Base-by-base conservation (phyloP, 495 filamentous ascomycete species). In the Penicillium canescens region DNA sequence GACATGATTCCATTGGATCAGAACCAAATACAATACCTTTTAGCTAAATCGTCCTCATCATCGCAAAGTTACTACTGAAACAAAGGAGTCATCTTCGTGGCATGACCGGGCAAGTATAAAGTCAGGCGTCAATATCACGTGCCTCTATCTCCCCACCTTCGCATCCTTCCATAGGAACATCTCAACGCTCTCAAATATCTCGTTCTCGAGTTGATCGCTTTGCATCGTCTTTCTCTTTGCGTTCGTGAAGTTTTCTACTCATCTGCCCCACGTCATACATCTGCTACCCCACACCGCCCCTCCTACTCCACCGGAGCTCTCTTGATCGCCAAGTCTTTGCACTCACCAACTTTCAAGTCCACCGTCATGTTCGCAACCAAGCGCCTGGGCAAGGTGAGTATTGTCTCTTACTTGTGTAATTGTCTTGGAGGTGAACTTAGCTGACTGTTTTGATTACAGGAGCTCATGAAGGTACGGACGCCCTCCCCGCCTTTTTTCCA, bases 311-410 rank as follows among this genome's bases (percentile, higher is more conserved):
- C 49, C 33, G 10, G 49, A 51, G 49, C 49, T 51, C 37, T 37
- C 4, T 18, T 9, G 28, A 31, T 31, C 28, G 28, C 9, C 28
- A 23, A 36, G 13, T 13, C 21, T 43, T 20, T 43, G 2, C 33
- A 18, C 11, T 33, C 6, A 14, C 41, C 24, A 16, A 6, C 34
- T 40, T n/a, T 16, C 49, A 51, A 24, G 4, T 31, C 28, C 7
- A 31, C 28, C 28, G 28, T 31, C 4, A 75, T 76, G 70, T 81
- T 81, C 45, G 76, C 77, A 4, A 61, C 51, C 20, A 78, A 76
- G 63, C 75, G 78, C 16, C 50, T 81, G 53, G 66, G 76, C 66
- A 81, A 79, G 67, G 78, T 79, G 63, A 38, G 53, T 36, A 10
- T 12, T 18, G 16, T 28, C 20, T 16, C 21, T 2, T 7, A 6